Conservation (phyloP, 208 protist genomes). For the Trypanosoma platydactyli region DNA sequence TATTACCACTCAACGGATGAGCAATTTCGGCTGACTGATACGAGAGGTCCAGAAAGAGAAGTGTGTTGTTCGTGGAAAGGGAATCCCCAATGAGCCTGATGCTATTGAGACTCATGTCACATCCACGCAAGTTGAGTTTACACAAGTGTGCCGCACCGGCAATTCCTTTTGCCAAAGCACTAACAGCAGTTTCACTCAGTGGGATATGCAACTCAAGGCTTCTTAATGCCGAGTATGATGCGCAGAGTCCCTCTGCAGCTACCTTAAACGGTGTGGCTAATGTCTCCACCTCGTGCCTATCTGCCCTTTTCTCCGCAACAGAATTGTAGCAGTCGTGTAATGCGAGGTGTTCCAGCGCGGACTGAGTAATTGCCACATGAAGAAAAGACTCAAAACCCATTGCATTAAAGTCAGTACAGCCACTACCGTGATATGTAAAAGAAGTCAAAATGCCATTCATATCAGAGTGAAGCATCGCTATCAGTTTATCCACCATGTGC, state of each 20-base stretch:
- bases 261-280: slow-evolving; percentile 34
- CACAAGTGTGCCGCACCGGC: slow-evolving; percentile 34
- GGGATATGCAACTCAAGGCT: slow-evolving; percentile 63
- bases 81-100: slow-evolving; percentile 39
- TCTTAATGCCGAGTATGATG: slow-evolving; percentile 29
- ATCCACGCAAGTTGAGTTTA: slow-evolving; percentile 51
- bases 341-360: slow-evolving; percentile 4
- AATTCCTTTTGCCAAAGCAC: slow-evolving; percentile 38
- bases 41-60: slow-evolving; percentile 55
- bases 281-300: slow-evolving; percentile 4
- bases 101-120: slow-evolving; percentile 43
- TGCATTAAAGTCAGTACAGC: slow-evolving; percentile 1
- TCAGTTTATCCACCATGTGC: neutral
- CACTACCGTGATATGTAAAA: slow-evolving; percentile 9
- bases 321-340: slow-evolving; percentile 18
- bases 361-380: neutral
- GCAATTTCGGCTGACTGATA: slow-evolving; percentile 49
- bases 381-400: slow-evolving; percentile 2
- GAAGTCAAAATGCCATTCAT: neutral
- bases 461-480: slow-evolving; percentile 1
- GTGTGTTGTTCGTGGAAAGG: slow-evolving; percentile 35
- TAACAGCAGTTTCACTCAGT: slow-evolving; percentile 50
- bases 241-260: slow-evolving; percentile 33
- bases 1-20: slow-evolving; percentile 31
- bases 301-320: neutral